Evolutionary conservation across 345 rosid species (phyloP).

Genomic region (Trapa incisa): DNA sequence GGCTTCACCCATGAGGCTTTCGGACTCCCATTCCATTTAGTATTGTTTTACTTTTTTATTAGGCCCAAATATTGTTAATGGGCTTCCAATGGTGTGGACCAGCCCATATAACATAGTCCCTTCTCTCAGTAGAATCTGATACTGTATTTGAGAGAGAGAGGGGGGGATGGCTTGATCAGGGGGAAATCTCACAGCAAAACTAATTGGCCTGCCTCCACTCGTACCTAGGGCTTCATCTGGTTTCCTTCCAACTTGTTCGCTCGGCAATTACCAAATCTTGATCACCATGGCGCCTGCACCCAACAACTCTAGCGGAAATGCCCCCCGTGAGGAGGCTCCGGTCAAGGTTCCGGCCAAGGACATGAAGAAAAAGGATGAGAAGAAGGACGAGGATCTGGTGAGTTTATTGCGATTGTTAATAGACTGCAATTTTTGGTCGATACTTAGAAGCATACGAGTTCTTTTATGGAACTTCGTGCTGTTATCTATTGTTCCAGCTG

Average conservation of each 20-base stretch:
- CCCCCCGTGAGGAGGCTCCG: conserved; percentile 39
- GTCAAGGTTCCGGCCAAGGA: conserved; percentile 65
- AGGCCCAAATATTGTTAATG: no score
- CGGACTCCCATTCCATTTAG: neutral
- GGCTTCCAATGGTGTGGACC: no score
- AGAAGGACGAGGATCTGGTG: conserved; percentile 87
- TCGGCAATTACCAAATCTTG: neutral
- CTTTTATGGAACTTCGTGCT: neutral
- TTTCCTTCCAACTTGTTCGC: neutral
- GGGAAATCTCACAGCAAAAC: conserved; percentile 1
- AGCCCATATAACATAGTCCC: neutral
- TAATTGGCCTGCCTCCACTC: neutral
- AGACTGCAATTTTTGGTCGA: neutral
- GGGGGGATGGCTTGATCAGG: neutral
- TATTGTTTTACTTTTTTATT: no score
- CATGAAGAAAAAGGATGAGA: conserved; percentile 79
- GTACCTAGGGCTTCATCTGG: neutral
- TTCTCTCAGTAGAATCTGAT: neutral
- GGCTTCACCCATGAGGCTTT: no score
- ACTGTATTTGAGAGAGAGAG: neutral
- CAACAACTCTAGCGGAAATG: conserved; percentile 31
- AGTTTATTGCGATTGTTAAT: conserved; percentile 9
- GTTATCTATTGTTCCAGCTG: no score
- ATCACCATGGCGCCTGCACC: conserved; percentile 43
- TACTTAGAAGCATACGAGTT: neutral